Evolutionary conservation across 2,329 filamentous ascomycete genomes (phyloP).

Genomic region (Ilyonectria mors-panacis): DNA sequence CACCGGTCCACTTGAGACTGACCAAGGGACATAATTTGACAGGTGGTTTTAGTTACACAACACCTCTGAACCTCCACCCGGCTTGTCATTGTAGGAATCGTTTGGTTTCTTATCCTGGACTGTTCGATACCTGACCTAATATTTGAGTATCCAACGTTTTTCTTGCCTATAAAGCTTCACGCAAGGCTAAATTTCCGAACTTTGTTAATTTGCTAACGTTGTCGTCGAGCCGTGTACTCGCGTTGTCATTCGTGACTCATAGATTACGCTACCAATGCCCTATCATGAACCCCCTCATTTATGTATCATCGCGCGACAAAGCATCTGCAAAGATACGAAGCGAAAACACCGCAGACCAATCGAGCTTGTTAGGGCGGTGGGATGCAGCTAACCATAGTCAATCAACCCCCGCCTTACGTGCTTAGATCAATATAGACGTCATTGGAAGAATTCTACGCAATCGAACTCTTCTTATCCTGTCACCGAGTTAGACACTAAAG

Average conservation of each 20-base stretch:
- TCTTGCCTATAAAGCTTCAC: background rate
- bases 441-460: background rate
- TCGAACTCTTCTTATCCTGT: background rate
- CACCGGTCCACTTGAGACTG: constrained; percentile 1
- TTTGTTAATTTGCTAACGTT: background rate
- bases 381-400: background rate
- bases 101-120: background rate
- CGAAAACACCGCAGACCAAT: background rate
- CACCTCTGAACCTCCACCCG: constrained; percentile 5
- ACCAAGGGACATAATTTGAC: background rate
- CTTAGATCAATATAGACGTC: background rate
- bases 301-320: background rate
- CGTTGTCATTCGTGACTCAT: background rate
- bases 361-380: background rate
- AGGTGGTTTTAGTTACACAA: background rate
- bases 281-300: background rate
- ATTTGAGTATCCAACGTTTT: background rate
- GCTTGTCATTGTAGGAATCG: background rate
- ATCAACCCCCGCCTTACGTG: background rate
- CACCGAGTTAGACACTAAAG: background rate
- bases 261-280: background rate
- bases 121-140: background rate
- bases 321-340: background rate
- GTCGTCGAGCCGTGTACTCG: background rate
- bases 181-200: too few species aligned